Base-by-base conservation (phyloP, 192 early-diverging fungal genomes). In the Linnemannia hyalina region DNA sequence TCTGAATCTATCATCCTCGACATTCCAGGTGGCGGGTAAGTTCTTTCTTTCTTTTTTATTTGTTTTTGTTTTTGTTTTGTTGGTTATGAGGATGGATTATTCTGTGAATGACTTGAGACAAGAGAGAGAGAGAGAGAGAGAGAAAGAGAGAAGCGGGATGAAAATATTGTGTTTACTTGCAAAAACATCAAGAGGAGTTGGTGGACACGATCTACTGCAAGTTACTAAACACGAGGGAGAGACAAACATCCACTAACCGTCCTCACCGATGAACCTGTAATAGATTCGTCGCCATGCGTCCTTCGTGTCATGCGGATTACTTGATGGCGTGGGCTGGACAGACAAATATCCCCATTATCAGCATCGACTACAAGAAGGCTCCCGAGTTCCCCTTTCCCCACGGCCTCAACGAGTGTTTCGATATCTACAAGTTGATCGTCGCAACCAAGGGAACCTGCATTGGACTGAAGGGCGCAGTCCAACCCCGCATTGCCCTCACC, bases 331-430 rank as follows among this genome's bases (percentile, higher is more conserved):
- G 95, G 95, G 96, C 97, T n/a, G 89, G 90, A 32, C 88, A 89
- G 47, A 95, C 94, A 2, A 88, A 90, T 15, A 81, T 95, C 0
- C 95, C 96, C 3, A 93, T 99, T 16, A 82, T 97, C 41, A 93
- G 93, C 73, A 90, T 99, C 63, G 93, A 99, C 80, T 99, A 99
- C 75, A 96, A 95, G 71, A 99, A 99, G 87, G 96, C 97, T 10
- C 98, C 97, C 47, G 98, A 98, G 88, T 93, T 92, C 71, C 98
- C 98, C n/a, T 99, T 96, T 80, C 98, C 98, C 2, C 96, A 92
- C 70, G 96, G 94, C 0, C 83, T 98, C 32, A 94, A 98, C 73
- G 96, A 99, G 82, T 97, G 96, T 82, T 98, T 96, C 88, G 97
- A 97, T 78, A 92, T 96, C 22, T 99, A 98, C 89, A 82, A 88